Evolutionary conservation across 306 rosid species (phyloP).

Genomic region (Sphenostylis stenocarpa): DNA sequence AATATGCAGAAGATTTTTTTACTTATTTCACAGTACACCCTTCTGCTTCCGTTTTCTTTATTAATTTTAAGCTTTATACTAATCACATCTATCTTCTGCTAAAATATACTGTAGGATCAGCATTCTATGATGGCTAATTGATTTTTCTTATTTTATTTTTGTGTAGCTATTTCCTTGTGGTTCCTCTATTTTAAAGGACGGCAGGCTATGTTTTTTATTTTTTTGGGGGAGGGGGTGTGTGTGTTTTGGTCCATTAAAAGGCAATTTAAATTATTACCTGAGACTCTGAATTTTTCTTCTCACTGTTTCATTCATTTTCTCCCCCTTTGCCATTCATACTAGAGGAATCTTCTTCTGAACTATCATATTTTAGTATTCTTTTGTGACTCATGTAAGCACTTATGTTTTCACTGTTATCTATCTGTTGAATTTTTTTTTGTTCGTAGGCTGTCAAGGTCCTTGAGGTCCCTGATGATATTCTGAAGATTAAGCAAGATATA

Average conservation of each 20-base stretch:
- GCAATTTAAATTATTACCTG: background rate
- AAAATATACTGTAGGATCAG: background rate
- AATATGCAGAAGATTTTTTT: background rate
- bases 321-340: background rate
- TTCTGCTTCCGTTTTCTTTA: background rate
- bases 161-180: background rate
- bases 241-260: background rate
- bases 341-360: background rate
- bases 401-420: background rate
- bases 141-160: background rate
- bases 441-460: slow-evolving; percentile 54
- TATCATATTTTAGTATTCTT: background rate
- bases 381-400: background rate
- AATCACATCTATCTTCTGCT: background rate
- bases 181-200: background rate
- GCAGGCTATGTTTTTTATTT: background rate
- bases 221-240: background rate
- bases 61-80: background rate
- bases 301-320: background rate
- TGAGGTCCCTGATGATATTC: slow-evolving; percentile 62
- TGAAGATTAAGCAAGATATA: slow-evolving; percentile 60
- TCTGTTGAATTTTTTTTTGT: background rate
- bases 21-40: background rate
- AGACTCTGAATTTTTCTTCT: background rate
- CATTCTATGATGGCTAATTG: background rate